phyloP scores from a whole-genome alignment of 768 basidiomycete species.

The Sporobolomyces pararoseus region DNA sequence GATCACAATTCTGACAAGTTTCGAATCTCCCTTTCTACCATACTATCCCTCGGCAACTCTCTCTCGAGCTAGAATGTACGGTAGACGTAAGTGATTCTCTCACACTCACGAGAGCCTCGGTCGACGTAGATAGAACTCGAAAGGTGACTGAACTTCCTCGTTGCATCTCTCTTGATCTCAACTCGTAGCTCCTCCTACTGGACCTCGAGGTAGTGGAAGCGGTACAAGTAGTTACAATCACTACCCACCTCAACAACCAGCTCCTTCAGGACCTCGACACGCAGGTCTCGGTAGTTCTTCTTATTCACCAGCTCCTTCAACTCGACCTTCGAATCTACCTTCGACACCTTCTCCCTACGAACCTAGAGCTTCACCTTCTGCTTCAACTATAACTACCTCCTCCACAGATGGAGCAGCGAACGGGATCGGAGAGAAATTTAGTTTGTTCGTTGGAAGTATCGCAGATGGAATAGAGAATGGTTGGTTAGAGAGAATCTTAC shows the following conservation, averaged over 20 bases:
- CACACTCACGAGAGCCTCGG: too few relatives aligned
- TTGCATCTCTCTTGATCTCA: too few relatives aligned
- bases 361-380: too few relatives aligned
- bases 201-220: slow-evolving; percentile 18
- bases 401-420: not conserved
- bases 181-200: not conserved
- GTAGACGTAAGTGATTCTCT: slow-evolving; percentile 4
- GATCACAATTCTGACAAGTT: too few relatives aligned
- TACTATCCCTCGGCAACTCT: too few relatives aligned
- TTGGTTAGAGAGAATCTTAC: slow-evolving; percentile 43
- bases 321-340: slow-evolving; percentile 11
- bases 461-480: slow-evolving; percentile 41
- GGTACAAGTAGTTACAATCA: slow-evolving; percentile 5
- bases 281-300: slow-evolving; percentile 14
- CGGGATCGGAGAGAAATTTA: slow-evolving; percentile 34
- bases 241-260: slow-evolving; percentile 2
- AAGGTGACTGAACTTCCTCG: too few relatives aligned
- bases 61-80: slow-evolving; percentile 2
- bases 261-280: not conserved
- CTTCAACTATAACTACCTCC: too few relatives aligned
- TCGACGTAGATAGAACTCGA: too few relatives aligned
- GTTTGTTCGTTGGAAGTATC: slow-evolving; percentile 44
- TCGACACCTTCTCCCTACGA: not conserved
- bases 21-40: too few relatives aligned
- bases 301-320: not conserved